Evolutionary conservation across 345 rosid species (phyloP).

Genomic region (Camelina laxa): DNA sequence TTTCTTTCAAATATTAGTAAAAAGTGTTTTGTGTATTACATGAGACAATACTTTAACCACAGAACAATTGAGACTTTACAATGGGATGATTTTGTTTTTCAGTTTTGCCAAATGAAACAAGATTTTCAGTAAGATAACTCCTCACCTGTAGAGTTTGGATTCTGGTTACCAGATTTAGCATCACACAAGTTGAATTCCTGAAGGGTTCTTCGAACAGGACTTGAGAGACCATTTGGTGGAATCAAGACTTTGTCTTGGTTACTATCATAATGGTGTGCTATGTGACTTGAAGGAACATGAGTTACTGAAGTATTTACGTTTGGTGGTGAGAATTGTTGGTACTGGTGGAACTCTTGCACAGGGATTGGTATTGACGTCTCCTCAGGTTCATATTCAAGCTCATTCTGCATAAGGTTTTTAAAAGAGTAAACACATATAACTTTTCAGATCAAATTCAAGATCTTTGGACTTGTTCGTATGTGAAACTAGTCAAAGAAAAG

Average conservation of each 20-base stretch:
- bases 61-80: constrained; percentile 36
- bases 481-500: background rate
- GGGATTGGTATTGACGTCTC: constrained; percentile 58
- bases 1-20: constrained; percentile 7
- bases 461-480: background rate
- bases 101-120: background rate
- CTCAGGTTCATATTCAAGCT: constrained; percentile 67
- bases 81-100: constrained; percentile 13
- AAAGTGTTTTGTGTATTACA: constrained; percentile 36
- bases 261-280: constrained; percentile 47
- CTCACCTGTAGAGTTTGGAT: constrained; percentile 21
- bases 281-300: constrained; percentile 51
- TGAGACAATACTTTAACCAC: constrained; percentile 18
- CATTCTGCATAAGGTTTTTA: constrained; percentile 58
- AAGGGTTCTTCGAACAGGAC: constrained; percentile 74
- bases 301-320: constrained; percentile 34
- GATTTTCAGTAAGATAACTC: constrained; percentile 11
- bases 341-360: constrained; percentile 52
- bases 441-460: constrained; percentile 12
- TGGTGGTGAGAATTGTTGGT: constrained; percentile 47
- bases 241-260: constrained; percentile 53
- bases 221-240: constrained; percentile 55
- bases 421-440: background rate
- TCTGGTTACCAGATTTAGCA: constrained; percentile 35
- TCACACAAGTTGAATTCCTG: constrained; percentile 58